Conservation (phyloP, 805 yeast genomes). For the Kuraishia hungarica region DNA sequence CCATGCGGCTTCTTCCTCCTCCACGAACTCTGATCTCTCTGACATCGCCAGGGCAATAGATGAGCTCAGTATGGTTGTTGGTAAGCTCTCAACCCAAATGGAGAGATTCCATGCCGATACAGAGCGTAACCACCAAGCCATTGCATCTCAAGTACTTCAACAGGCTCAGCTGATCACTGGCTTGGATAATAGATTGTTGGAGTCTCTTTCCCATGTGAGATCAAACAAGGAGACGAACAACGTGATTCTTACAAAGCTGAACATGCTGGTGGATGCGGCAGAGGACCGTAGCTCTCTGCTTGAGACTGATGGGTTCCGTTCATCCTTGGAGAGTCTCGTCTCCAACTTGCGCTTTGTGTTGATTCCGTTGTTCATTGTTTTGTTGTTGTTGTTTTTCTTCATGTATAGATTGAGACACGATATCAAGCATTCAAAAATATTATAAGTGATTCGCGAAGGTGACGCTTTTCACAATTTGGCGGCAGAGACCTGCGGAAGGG, state of each 20-base stretch:
- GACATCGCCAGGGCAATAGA: background rate
- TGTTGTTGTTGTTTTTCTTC: slow-evolving; percentile 33
- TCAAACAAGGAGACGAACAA: background rate
- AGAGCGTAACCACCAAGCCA: background rate
- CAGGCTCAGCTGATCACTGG: background rate
- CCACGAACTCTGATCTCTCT: background rate
- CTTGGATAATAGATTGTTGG: background rate
- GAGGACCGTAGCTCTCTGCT: background rate
- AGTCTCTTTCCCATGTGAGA: background rate
- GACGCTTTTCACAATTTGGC: no score
- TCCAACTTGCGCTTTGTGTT: slow-evolving; percentile 13
- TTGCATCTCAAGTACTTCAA: background rate
- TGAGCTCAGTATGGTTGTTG: background rate
- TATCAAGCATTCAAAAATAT: slow-evolving; percentile 51
- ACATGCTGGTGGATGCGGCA: background rate
- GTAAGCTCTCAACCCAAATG: background rate
- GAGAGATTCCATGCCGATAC: background rate
- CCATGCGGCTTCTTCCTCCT: background rate
- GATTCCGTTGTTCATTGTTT: slow-evolving; percentile 30
- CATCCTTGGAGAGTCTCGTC: background rate
- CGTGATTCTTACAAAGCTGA: background rate
- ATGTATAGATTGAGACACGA: slow-evolving; percentile 51
- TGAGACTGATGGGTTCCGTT: background rate
- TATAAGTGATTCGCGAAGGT: slow-evolving; percentile 18
- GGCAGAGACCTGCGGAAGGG: background rate